Evolutionary conservation across 2,329 filamentous ascomycete genomes (phyloP), one percentile per base, ranked within the genome.

Genomic region (Diaporthe australafricana): DNA sequence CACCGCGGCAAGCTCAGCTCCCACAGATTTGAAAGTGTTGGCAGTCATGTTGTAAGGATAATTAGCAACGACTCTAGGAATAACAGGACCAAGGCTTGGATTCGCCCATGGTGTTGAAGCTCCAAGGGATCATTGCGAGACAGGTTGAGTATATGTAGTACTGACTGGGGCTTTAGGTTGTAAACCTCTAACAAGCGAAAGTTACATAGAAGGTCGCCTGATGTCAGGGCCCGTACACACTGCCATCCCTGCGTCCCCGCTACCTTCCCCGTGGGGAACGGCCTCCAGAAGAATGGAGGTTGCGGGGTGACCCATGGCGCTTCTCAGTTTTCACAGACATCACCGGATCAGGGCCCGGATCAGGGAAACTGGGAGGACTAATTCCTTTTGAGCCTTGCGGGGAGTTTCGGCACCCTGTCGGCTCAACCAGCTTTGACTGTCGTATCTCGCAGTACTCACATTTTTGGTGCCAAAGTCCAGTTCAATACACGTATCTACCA

Each of bases 21-120:
- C 56, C 56, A 60, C 56, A 7, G 30, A 60, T 20, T 60, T 38
- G 56, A 60, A 60, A 60, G 56, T 60, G 16, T 45, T 60, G 40
- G 56, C 30, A 38, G 32, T 45, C 56, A 60, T 60, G 17, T 38
- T 60, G 22, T 38, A 60, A 16, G 5, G 27, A 17, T 52, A n/a
- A n/a, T n/a, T n/a, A 38, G 22, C 32, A 40, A 38, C 17, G 40
- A 38, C 56, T 22, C 16, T 60, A 60, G 56, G 22, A 60, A 27
- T 38, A 20, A 60, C 5, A 38, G 22, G 22, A 27, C 16, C 17
- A 60, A 38, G 56, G 6, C 6, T 11, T 30, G 2, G 0, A 30
- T 30, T 52, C 48, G 48, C 25, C 25, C 25, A 30, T 30, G 14
- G 12, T 30, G 16, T 30, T 52, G 22, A 8, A 22, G 48, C 5